Percentiles rank a stretch among this genome's conserved stretches.
Conservation (phyloP, 176 grass and related monocot genomes). For the Eleusine indica region DNA sequence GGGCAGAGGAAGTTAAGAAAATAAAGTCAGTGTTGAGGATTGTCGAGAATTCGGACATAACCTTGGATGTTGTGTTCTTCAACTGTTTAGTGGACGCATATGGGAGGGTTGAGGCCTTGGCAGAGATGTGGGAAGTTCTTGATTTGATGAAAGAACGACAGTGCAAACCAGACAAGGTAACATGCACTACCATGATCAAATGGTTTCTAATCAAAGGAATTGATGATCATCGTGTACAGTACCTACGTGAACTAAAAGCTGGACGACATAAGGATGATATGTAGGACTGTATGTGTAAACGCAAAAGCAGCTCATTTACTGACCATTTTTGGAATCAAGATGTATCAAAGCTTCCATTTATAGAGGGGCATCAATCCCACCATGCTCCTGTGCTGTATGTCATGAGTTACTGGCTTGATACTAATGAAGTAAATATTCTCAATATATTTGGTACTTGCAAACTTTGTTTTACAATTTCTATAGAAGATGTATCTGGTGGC, state of each 20-base stretch:
- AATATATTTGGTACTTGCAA: background rate
- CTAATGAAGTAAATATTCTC: constrained; percentile 9
- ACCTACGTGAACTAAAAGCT: constrained; percentile 64
- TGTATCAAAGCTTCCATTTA: background rate
- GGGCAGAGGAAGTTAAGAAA: constrained; percentile 65
- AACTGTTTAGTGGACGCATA: constrained; percentile 97
- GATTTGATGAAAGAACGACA: constrained; percentile 71
- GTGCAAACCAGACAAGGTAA: constrained; percentile 79
- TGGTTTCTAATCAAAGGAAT: constrained; percentile 87
- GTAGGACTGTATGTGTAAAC: constrained; percentile 27
- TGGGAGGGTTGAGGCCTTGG: constrained; percentile 82
- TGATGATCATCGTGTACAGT: constrained; percentile 71
- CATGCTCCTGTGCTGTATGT: background rate
- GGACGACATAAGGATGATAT: constrained; percentile 33
- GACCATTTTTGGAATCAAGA: background rate
- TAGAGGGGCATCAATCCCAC: background rate
- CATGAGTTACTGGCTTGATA: background rate
- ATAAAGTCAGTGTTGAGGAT: constrained; percentile 72
- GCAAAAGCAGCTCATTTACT: constrained; percentile 2
- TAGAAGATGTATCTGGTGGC: background rate
- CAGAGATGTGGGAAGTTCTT: constrained; percentile 81
- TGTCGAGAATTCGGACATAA: constrained; percentile 77
- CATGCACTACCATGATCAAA: constrained; percentile 90
- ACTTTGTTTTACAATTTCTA: constrained; percentile 2
- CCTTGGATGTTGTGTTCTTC: constrained; percentile 87